Evolutionary conservation across 2,329 filamentous ascomycete species (phyloP), one percentile per base, ranked within the genome.

Genomic region (Fusarium agapanthi): DNA sequence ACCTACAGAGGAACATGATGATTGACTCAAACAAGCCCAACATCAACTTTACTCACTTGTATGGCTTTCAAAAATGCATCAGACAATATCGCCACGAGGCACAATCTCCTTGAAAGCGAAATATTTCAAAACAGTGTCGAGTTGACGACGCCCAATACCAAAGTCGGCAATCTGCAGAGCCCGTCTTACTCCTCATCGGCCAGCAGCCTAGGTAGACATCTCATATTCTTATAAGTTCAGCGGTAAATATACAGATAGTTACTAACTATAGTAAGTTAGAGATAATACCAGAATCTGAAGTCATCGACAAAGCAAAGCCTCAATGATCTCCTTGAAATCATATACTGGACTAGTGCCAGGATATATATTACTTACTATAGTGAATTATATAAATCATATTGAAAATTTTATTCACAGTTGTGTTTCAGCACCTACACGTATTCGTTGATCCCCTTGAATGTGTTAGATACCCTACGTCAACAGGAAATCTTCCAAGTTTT

Each of bases 101-200:
- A 28, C 24, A 54, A 47, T 26, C 8, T 28, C 7, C 43, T 22
- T 20, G 53, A 8, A 59, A 40, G 60, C 53, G 35, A 63, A 60
- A 37, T 35, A 59, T 16, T 26, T 47, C 35, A 24, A 47, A 26
- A 32, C 5, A 38, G 32, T 24, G 28, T 54, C 38, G 58, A 54
- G 41, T 35, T 41, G 43, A 65, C n/a, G 48, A 67, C 12, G 51
- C 34, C 32, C n/a, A 38, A 24, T 34, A 22, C 56, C 37, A 37
- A 44, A 61, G 12, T 50, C 56, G 53, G 44, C 18, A 54, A 48
- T 38, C 20, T 40, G 28, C 62, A 43, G 32, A 18, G 32, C 24
- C 20, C 24, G 48, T 44, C 34, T 72, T 65, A 72, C 69, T 58
- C 58, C 57, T 51, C 38, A 47, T 59, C 16, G 24, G 26, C n/a